Conservation (phyloP, 2,329 filamentous ascomycete genomes). For the Aureobasidium vineae region DNA sequence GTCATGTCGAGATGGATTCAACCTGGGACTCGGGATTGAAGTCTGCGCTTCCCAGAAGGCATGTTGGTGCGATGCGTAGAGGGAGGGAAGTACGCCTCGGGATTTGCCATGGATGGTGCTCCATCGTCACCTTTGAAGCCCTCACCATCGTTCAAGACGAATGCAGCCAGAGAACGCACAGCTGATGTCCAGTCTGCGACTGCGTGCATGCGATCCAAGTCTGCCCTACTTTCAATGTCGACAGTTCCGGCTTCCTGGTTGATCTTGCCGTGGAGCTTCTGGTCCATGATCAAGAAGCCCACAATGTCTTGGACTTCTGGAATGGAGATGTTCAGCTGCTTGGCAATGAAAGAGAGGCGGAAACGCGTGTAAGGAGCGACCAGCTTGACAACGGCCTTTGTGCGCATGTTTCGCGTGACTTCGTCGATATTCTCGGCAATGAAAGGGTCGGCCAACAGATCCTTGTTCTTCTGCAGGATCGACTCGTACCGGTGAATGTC, state of each 20-base stretch:
- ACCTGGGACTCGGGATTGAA: constrained; percentile 32
- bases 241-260: constrained; percentile 84
- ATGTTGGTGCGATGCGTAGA: constrained; percentile 25
- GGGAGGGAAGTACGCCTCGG: constrained; percentile 25
- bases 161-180: constrained; percentile 65
- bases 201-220: constrained; percentile 70
- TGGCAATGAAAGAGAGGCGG: constrained; percentile 81
- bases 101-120: constrained; percentile 18
- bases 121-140: constrained; percentile 59
- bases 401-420: constrained; percentile 96
- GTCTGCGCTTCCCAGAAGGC: constrained; percentile 36
- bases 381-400: constrained; percentile 88
- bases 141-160: constrained; percentile 74
- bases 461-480: constrained; percentile 81
- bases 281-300: constrained; percentile 89
- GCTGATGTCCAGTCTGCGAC: constrained; percentile 70
- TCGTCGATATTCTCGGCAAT: constrained; percentile 99
- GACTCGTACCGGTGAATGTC: constrained; percentile 90
- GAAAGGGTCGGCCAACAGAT: constrained; percentile 87
- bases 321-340: constrained; percentile 79
- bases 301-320: constrained; percentile 91
- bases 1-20: constrained; percentile 30
- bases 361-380: constrained; percentile 95
- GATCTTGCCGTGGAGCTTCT: constrained; percentile 81
- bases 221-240: constrained; percentile 70